Evolutionary conservation across 306 rosid genomes (phyloP), one percentile per base, ranked within the genome.

Genomic region (Fragaria ananassa): DNA sequence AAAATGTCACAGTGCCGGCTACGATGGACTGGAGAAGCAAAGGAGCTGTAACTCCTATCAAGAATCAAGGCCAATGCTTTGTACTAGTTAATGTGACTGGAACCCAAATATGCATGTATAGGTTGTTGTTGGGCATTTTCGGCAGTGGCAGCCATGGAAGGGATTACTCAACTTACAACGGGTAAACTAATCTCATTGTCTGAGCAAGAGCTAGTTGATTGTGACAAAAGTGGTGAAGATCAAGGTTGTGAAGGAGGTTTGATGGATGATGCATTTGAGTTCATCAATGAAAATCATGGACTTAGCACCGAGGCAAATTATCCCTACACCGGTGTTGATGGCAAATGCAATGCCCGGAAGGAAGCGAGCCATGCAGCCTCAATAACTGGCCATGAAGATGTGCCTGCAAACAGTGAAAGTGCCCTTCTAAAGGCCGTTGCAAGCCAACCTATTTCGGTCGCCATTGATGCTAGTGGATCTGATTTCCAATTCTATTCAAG

Each of bases 181-280:
- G 65, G 65, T 27, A 60, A 60, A 13, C 37, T 60, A 27, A 60
- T 27, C 65, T 60, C 65, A 75, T 27, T 84, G 35, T 80, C 87
- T 9, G 78, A 74, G 68, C 80, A 84, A 70, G 70, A 84, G 62
- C 29, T 84, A 3, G 3, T 83, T 12, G 83, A 83, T 51, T 83
- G 86, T 60, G 65, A 25, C 65, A 60, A 7, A 23, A 23, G 3
- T 14, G 67, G 67, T 61, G 41, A 61, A 27, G 39, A 29, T 29
- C n/a, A 61, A 61, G 67, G 67, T 11, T 61, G 67, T 29, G 9
- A 14, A 4, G 67, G 67, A 14, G 67, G 41, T 6, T 61, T 12
- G 18, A 61, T 61, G 67, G 39, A 61, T 61, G 39, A 61, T 31
- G 67, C 67, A 35, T 61, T 61, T 61, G 19, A 29, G 41, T 61